These are phyloP conservation scores for Thraustochytrium aureum DNA, from an alignment of 352 stramenopile genomes.

Conservation along the genomic window DNA sequence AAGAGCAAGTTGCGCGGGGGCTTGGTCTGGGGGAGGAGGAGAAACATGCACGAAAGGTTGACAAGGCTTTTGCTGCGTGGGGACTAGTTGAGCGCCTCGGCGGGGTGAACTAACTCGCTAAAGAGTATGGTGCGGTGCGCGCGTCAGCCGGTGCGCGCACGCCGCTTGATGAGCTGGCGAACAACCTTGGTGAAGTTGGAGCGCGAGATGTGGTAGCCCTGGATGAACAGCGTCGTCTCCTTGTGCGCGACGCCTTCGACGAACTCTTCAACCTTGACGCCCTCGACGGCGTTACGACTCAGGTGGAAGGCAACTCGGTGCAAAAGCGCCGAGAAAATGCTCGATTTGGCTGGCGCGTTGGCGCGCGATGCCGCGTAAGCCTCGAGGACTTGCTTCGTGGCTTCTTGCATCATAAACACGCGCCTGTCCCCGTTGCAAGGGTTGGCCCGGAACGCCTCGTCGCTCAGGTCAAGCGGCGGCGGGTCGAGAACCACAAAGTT, in stretches of 20 bases:
- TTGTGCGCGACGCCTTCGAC: conserved; percentile 47
- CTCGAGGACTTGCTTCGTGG: conserved; percentile 22
- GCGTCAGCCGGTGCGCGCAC: too few relatives aligned
- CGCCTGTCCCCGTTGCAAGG: conserved; percentile 25
- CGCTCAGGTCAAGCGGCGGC: neutral
- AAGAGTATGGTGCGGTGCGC: too few relatives aligned
- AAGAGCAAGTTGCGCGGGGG: too few relatives aligned
- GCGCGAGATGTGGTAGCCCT: conserved; percentile 48
- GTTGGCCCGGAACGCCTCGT: conserved; percentile 8
- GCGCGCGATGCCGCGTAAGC: neutral
- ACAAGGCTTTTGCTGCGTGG: too few relatives aligned
- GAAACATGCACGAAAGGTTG: too few relatives aligned
- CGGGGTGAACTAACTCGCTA: too few relatives aligned
- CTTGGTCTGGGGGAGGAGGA: too few relatives aligned
- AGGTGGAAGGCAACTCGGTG: conserved; percentile 13
- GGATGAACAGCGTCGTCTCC: conserved; percentile 35
- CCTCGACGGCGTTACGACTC: neutral
- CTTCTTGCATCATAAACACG: conserved; percentile 40
- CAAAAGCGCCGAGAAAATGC: conserved; percentile 50
- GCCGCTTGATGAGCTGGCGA: conserved; percentile 8
- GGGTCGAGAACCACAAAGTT: conserved; percentile 2
- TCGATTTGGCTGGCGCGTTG: conserved; percentile 20
- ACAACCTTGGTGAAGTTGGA: conserved; percentile 54
- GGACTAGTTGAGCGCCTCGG: too few relatives aligned
- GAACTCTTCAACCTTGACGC: conserved; percentile 1